Percentiles rank a stretch among this genome's conserved stretches.
phyloP scores from a whole-genome alignment of 345 rosid species.

The Boechera retrofracta region DNA sequence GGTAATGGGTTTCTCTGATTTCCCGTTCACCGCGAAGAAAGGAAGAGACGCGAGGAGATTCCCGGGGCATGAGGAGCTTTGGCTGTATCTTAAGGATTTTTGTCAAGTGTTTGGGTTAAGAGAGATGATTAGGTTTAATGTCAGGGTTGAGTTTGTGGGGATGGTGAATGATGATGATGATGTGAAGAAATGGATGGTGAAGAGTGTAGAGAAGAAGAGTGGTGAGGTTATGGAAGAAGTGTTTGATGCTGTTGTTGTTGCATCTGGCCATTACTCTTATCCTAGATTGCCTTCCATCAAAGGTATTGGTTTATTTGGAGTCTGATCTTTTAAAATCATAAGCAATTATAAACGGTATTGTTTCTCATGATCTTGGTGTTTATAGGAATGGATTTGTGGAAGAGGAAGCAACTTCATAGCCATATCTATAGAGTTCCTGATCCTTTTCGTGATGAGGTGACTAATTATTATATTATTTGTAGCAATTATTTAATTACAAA shows the following conservation, averaged over 20 bases:
- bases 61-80: conserved; percentile 83
- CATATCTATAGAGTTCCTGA: conserved; percentile 77
- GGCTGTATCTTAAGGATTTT: conserved; percentile 78
- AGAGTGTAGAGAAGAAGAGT: conserved; percentile 50
- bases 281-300: conserved; percentile 77
- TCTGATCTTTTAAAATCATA: neutral
- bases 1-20: conserved; percentile 85
- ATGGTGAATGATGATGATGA: conserved; percentile 50
- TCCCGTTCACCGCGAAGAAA: conserved; percentile 68
- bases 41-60: conserved; percentile 77
- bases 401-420: conserved; percentile 82
- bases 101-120: conserved; percentile 65
- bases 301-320: conserved; percentile 50
- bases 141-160: conserved; percentile 74
- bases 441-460: conserved; percentile 73
- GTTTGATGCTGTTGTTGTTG: conserved; percentile 89
- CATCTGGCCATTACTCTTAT: conserved; percentile 77
- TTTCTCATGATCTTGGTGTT: neutral
- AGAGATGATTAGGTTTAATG: conserved; percentile 75
- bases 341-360: neutral
- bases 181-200: conserved; percentile 74
- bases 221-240: conserved; percentile 63
- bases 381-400: conserved; percentile 82
- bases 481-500: neutral
- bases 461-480: neutral